These are phyloP conservation scores for Fusarium anguioides DNA, from an alignment of 2,329 filamentous ascomycete genomes.

Conservation along the genomic window DNA sequence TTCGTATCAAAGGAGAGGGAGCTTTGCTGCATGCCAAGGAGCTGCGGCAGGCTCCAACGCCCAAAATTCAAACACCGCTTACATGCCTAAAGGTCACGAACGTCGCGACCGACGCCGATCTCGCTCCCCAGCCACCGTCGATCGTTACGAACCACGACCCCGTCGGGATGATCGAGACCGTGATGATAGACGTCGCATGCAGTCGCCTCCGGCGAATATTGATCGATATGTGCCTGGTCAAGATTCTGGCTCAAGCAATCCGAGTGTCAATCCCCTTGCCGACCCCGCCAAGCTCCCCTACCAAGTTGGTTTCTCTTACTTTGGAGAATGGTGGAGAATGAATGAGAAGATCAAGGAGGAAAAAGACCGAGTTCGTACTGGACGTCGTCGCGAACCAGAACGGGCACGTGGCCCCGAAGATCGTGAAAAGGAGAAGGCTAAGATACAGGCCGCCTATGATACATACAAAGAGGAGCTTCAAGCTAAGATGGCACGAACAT, in stretches of 20 bases:
- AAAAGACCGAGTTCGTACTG: slow-evolving; percentile 76
- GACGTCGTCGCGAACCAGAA: slow-evolving; percentile 74
- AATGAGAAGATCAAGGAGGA: slow-evolving; percentile 87
- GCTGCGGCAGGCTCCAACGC: not conserved
- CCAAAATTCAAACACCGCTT: not conserved
- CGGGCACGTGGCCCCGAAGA: slow-evolving; percentile 76
- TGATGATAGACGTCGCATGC: slow-evolving; percentile 71
- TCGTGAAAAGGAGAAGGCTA: slow-evolving; percentile 80
- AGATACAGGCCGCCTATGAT: slow-evolving; percentile 78
- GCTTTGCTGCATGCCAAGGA: not conserved
- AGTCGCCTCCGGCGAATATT: slow-evolving; percentile 76
- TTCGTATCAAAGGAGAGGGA: slow-evolving; percentile 56
- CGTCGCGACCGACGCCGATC: slow-evolving; percentile 72
- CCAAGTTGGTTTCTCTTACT: slow-evolving; percentile 87
- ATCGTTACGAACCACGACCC: slow-evolving; percentile 78
- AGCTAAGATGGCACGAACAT: slow-evolving; percentile 84
- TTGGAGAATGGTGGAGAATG: slow-evolving; percentile 86
- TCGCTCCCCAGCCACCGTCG: slow-evolving; percentile 76
- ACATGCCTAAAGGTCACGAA: slow-evolving; percentile 60
- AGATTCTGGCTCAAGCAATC: slow-evolving; percentile 57
- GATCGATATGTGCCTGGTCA: slow-evolving; percentile 87
- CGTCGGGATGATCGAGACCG: slow-evolving; percentile 75
- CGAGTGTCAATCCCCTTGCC: slow-evolving; percentile 72
- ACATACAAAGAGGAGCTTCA: slow-evolving; percentile 75
- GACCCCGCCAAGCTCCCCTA: slow-evolving; percentile 80